These are phyloP conservation scores for Gossypium stocksii DNA, from an alignment of 345 rosid species.

Conservation along the genomic window DNA sequence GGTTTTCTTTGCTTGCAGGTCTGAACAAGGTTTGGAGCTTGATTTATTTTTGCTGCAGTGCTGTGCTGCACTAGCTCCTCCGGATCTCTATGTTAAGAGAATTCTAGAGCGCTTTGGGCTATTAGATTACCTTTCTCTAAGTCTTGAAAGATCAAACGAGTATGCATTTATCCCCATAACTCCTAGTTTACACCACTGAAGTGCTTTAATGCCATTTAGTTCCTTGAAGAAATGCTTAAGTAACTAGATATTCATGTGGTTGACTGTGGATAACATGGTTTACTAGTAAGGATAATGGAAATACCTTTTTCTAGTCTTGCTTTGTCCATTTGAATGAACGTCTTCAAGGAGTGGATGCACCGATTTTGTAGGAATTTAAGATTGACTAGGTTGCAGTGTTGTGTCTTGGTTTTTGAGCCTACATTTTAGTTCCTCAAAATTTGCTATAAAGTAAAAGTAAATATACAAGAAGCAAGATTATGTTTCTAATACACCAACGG, in stretches of 20 bases:
- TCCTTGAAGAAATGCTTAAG: not conserved
- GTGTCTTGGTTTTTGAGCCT: not conserved
- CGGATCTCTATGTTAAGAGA: constrained; percentile 67
- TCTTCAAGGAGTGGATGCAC: not conserved
- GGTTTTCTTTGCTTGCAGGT: constrained; percentile 51
- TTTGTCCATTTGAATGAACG: not conserved
- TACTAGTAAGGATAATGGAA: not conserved
- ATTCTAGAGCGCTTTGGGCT: constrained; percentile 81
- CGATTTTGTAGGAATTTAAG: not conserved
- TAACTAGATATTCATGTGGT: not conserved
- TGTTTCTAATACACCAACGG: not conserved
- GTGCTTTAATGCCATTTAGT: not conserved
- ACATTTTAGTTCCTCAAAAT: not conserved
- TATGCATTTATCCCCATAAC: constrained; percentile 30
- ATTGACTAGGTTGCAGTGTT: not conserved
- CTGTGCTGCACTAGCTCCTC: constrained; percentile 95
- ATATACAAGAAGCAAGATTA: not conserved
- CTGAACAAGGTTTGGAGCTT: constrained; percentile 86
- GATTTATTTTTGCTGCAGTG: constrained; percentile 96
- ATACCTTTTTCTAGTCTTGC: not conserved
- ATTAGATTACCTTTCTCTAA: constrained; percentile 53
- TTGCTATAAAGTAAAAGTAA: not conserved
- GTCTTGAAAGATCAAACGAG: constrained; percentile 54
- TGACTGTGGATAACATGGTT: not conserved
- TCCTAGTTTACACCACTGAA: not conserved